These are phyloP conservation scores for Isoetes taiwanensis DNA, from an alignment of 75 land plant genomes.

Conservation along the genomic window DNA sequence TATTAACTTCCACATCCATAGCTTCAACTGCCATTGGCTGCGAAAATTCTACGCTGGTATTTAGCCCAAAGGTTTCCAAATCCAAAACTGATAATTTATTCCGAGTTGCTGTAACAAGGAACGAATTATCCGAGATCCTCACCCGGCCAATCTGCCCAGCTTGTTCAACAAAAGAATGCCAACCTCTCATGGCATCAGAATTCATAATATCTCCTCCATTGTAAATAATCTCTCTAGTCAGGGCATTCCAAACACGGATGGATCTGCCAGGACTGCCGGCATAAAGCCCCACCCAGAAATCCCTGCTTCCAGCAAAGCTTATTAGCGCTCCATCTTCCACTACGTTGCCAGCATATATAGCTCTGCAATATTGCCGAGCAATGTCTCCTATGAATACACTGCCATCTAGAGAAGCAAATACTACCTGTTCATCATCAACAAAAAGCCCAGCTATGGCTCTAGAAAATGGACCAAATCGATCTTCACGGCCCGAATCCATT, in stretches of 20 bases:
- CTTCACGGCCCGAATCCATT: conserved; percentile 1
- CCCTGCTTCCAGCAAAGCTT: conserved; percentile 37
- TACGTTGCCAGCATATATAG: conserved; percentile 26
- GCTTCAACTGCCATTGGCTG: too few species aligned
- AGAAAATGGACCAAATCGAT: conserved; percentile 45
- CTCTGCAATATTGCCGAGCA: conserved; percentile 3
- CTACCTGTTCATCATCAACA: conserved; percentile 13
- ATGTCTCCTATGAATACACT: conserved; percentile 29
- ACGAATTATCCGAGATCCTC: conserved; percentile 12
- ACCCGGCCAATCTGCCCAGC: conserved; percentile 29
- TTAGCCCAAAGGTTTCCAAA: conserved; percentile 13
- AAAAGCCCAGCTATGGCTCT: conserved; percentile 36
- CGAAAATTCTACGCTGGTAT: conserved; percentile 14
- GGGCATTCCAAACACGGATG: conserved; percentile 46
- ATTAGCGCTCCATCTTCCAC: conserved; percentile 42
- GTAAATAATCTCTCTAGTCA: conserved; percentile 26
- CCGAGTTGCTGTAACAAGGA: conserved; percentile 29
- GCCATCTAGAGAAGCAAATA: conserved; percentile 49
- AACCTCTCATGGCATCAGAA: conserved; percentile 43
- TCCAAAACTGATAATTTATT: conserved; percentile 12
- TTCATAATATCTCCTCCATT: conserved; percentile 47
- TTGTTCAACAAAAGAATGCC: conserved; percentile 43
- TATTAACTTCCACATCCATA: too few species aligned
- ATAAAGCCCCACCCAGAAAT: conserved; percentile 54
- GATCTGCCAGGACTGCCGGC: conserved; percentile 50